Percentiles rank a stretch among this genome's conserved stretches.
phyloP scores from a whole-genome alignment of 495 filamentous ascomycete genomes.

The Cercophora samala region DNA sequence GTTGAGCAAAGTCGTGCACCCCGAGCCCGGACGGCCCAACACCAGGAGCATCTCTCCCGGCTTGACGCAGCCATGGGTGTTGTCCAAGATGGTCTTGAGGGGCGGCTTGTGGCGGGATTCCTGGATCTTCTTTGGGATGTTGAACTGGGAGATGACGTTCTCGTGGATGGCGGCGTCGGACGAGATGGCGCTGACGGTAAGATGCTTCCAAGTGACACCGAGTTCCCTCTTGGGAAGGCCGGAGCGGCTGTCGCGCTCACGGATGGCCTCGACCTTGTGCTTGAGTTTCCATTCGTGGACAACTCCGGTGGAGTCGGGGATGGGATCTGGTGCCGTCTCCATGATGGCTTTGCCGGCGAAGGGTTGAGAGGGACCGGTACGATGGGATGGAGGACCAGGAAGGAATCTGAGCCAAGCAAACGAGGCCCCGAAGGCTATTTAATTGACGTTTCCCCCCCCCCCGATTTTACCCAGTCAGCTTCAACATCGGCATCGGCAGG shows the following conservation, averaged over 20 bases:
- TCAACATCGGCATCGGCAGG: background rate
- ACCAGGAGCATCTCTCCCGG: slow-evolving; percentile 81
- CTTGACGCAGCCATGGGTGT: slow-evolving; percentile 46
- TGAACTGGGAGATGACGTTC: slow-evolving; percentile 55
- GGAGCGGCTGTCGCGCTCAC: slow-evolving; percentile 45
- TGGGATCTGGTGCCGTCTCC: slow-evolving; percentile 29
- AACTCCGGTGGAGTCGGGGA: background rate
- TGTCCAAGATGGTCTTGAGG: slow-evolving; percentile 61
- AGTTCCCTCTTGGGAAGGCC: slow-evolving; percentile 51
- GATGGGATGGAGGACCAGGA: background rate
- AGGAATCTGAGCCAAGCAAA: background rate
- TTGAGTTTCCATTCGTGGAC: slow-evolving; percentile 30
- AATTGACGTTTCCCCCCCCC: background rate
- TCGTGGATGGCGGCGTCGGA: slow-evolving; percentile 43
- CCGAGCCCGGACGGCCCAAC: slow-evolving; percentile 68
- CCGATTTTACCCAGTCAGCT: background rate
- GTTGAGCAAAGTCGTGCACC: slow-evolving; percentile 81
- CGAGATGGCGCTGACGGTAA: slow-evolving; percentile 55
- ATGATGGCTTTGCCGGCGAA: background rate
- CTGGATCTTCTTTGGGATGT: slow-evolving; percentile 43
- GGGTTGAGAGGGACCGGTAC: background rate
- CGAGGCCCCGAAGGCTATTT: background rate
- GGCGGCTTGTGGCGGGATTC: slow-evolving; percentile 48
- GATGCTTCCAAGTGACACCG: slow-evolving; percentile 58
- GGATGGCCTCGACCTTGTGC: slow-evolving; percentile 42